phyloP scores from a whole-genome alignment of 805 yeast genomes.

The Metschnikowia aberdeeniae region DNA sequence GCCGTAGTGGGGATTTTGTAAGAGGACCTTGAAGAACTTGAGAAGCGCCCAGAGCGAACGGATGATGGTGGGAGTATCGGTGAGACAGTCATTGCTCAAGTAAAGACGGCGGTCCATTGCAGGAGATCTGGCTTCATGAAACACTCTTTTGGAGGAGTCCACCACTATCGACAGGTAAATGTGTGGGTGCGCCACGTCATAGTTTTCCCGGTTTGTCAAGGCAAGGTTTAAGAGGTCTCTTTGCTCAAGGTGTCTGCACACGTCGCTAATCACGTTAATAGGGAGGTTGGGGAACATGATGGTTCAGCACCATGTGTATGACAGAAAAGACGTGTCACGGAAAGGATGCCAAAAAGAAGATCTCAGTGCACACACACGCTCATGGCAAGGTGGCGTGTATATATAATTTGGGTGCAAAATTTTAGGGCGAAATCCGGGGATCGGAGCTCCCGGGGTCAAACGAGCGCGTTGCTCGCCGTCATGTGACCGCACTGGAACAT shows the following conservation, averaged over 20 bases:
- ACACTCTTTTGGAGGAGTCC: conserved; percentile 11
- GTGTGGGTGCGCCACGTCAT: conserved; percentile 5
- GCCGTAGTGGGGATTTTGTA: conserved; percentile 7
- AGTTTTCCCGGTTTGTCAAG: conserved; percentile 7
- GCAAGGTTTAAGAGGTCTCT: conserved; percentile 11
- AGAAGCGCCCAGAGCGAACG: conserved; percentile 15
- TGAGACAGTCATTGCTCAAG: background rate
- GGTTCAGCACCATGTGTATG: background rate
- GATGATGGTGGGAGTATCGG: conserved; percentile 10
- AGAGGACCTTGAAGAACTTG: conserved; percentile 12
- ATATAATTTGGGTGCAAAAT: conserved; percentile 18
- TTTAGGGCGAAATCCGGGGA: conserved; percentile 15
- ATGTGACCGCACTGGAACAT: background rate
- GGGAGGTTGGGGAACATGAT: conserved; percentile 8
- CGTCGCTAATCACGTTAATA: conserved; percentile 6
- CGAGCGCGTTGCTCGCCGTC: conserved; percentile 1
- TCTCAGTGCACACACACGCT: background rate
- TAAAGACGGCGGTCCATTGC: background rate
- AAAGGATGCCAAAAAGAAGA: background rate
- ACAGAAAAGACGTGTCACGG: background rate
- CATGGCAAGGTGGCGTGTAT: conserved; percentile 1
- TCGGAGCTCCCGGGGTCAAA: conserved; percentile 12
- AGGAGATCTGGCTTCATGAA: conserved; percentile 1
- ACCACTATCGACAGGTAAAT: conserved; percentile 12
- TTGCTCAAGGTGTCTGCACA: conserved; percentile 12